Evolutionary conservation across 495 filamentous ascomycete species (phyloP).

Genomic region (Penicillium simplicissimum): DNA sequence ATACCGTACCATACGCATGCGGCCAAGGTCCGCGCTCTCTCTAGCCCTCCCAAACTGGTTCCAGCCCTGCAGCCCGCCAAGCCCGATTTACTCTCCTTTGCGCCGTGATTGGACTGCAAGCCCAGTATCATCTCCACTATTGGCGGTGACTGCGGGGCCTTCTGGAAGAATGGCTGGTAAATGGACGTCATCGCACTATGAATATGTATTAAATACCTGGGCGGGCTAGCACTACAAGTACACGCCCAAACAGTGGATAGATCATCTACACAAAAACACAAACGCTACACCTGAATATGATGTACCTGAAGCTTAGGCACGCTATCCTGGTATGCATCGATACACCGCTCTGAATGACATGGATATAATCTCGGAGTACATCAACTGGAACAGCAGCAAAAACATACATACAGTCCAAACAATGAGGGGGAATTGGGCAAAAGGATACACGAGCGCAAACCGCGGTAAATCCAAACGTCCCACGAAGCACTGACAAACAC

Average conservation of each 20-base stretch:
- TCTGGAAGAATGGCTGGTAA: constrained; percentile 7
- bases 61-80: constrained; percentile 28
- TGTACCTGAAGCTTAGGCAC: not conserved
- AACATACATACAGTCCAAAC: constrained; percentile 4
- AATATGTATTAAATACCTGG: not conserved
- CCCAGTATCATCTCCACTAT: not conserved
- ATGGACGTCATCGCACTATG: not conserved
- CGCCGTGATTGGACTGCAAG: not conserved
- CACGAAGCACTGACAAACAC: not conserved
- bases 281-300: not conserved
- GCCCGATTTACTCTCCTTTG: not conserved
- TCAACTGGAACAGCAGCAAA: constrained; percentile 1
- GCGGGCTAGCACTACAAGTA: not conserved
- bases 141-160: constrained; percentile 2
- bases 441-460: constrained; percentile 7
- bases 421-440: constrained; percentile 9
- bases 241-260: not conserved
- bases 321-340: too few relatives aligned
- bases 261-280: not conserved
- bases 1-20: constrained; percentile 11
- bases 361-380: not conserved
- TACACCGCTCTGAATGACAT: not conserved
- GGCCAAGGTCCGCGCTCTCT: constrained; percentile 14
- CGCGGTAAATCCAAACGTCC: constrained; percentile 10
- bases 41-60: constrained; percentile 17